A percentile compares a stretch with the other conserved stretches of the same genome.
phyloP scores from a whole-genome alignment of 176 grass and related monocot genomes.

The Avena insularis region DNA sequence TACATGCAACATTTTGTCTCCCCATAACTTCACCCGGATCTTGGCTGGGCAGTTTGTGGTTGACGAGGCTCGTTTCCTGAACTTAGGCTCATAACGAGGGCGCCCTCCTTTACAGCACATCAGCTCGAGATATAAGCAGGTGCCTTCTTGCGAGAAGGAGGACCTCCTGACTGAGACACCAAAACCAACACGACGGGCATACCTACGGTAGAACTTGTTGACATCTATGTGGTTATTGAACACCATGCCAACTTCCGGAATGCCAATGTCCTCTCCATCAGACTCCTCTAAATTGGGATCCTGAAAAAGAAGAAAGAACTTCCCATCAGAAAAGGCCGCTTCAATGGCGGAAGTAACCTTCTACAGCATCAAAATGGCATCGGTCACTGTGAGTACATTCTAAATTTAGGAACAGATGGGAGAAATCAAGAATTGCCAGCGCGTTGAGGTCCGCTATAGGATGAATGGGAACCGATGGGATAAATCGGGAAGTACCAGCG shows the following conservation, averaged over 20 bases:
- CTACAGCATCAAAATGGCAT: constrained; percentile 18
- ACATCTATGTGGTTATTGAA: constrained; percentile 83
- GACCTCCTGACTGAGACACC: constrained; percentile 91
- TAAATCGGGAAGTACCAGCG: constrained; percentile 49
- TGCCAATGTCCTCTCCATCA: constrained; percentile 63
- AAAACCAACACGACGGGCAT: constrained; percentile 87
- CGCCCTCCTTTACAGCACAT: constrained; percentile 96
- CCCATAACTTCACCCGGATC: constrained; percentile 92
- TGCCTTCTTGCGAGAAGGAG: constrained; percentile 85
- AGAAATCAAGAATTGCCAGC: no score
- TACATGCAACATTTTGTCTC: constrained; percentile 86
- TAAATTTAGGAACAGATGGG: constrained; percentile 16
- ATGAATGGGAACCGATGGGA: neutral
- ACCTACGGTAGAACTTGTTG: constrained; percentile 76
- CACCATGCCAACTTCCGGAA: constrained; percentile 95
- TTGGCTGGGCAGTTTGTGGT: constrained; percentile 91
- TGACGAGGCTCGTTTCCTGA: constrained; percentile 80
- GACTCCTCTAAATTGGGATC: constrained; percentile 59
- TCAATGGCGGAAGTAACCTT: constrained; percentile 30
- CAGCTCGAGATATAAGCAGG: constrained; percentile 88
- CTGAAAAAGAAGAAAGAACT: constrained; percentile 36
- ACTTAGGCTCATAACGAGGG: constrained; percentile 84
- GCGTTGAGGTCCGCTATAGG: neutral
- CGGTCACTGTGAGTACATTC: constrained; percentile 8
- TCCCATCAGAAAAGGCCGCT: constrained; percentile 8